Base-by-base conservation (phyloP, 345 rosid species). In the Rhodamnia rubescens region DNA sequence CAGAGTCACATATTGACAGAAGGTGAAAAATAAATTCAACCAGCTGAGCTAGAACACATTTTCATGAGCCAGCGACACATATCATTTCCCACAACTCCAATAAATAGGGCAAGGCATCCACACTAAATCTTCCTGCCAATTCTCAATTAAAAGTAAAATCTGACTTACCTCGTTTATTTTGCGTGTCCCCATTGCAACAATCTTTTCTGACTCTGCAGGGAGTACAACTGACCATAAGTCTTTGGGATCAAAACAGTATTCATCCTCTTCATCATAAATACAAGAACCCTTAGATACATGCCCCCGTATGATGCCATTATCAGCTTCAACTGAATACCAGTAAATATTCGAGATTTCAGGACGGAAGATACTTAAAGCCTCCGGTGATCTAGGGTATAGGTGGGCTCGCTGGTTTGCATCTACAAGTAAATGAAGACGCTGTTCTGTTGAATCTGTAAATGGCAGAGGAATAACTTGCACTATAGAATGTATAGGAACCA, bases 171-270 rank as follows among this genome's bases (percentile, higher is more conserved):
- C 99, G 83, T 93, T 94, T 53, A 82, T 88, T 90, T 93, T 96
- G 85, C 92, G 92, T 57, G 94, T 91, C 86, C 91, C 95, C 53
- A 96, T 88, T 86, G 93, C 90, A 74, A 95, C 92, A 85, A 96
- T 96, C 93, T 94, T 95, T 92, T 98, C 99, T 14, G 98, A 92
- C 52, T 98, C 98, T 12, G 85, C 88, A 49, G 99, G 99, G 88
- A 98, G 95, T 40, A 96, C 94, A 88, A 98, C 85, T 51, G 98
- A 96, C 99, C 99, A 98, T 69, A 94, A 91, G 57, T 93, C 93
- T 89, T 91, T 90, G 84, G 94, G 88, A 80, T 92, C 95, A 90
- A 95, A 98, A 90, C 98, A 93, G 93, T 91, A 96, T 82, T 93
- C 93, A 90, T 93, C 97, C 36, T 92, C 89, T 59, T 75, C 91